These are phyloP conservation scores for Ogataea philodendri DNA, from an alignment of 805 yeast genomes.

Conservation along the genomic window DNA sequence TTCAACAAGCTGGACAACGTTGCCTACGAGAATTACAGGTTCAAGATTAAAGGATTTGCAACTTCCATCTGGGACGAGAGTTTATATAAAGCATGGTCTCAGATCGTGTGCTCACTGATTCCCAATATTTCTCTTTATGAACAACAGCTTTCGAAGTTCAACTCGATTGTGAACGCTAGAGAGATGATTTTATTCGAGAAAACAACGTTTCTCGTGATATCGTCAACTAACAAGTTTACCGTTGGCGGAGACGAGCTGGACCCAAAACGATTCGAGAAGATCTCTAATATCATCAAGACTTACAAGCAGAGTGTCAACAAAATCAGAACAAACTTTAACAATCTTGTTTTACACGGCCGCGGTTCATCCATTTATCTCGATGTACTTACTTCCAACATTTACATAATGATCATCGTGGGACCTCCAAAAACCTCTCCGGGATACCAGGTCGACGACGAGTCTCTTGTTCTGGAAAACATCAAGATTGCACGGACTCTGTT, in stretches of 20 bases:
- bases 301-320: constrained; percentile 90
- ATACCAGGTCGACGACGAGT: constrained; percentile 33
- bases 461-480: constrained; percentile 34
- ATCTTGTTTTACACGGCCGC: constrained; percentile 63
- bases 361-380: constrained; percentile 37
- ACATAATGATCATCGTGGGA: constrained; percentile 39
- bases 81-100: constrained; percentile 95
- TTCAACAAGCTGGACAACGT: constrained; percentile 76
- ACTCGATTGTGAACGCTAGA: constrained; percentile 73
- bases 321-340: constrained; percentile 78
- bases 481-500: constrained; percentile 35
- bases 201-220: constrained; percentile 83
- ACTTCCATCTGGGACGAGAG: constrained; percentile 98
- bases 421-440: constrained; percentile 22
- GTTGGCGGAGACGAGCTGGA: constrained; percentile 46
- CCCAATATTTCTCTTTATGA: constrained; percentile 87
- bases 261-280: constrained; percentile 91
- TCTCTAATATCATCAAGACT: constrained; percentile 89
- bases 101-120: constrained; percentile 88
- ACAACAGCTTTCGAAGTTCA: constrained; percentile 68
- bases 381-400: constrained; percentile 36
- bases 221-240: constrained; percentile 45
- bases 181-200: constrained; percentile 91
- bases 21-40: constrained; percentile 56
- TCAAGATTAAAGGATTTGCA: constrained; percentile 79